Evolutionary conservation across 2,329 filamentous ascomycete species (phyloP).

Genomic region (Cadophora gregata): DNA sequence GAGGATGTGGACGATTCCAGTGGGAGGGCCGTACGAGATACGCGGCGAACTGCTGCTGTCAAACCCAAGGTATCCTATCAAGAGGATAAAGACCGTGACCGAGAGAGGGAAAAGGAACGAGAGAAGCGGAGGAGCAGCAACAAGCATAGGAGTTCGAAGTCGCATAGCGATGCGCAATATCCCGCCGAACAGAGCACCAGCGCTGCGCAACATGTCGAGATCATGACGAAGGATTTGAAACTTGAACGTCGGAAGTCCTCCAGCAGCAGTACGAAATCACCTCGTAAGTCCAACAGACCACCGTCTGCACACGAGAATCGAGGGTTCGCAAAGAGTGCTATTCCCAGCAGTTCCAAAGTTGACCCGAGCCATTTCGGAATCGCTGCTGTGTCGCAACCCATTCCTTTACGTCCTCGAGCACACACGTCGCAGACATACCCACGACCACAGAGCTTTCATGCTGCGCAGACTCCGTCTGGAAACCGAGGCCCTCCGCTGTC

Average conservation of each 20-base stretch:
- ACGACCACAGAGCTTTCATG: constrained; percentile 37
- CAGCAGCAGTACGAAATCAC: constrained; percentile 33
- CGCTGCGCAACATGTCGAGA: constrained; percentile 27
- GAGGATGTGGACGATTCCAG: constrained; percentile 40
- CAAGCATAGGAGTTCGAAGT: constrained; percentile 21
- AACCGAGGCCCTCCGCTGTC: constrained; percentile 37
- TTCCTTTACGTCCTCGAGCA: constrained; percentile 38
- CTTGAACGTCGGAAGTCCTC: constrained; percentile 39
- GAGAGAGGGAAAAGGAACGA: constrained; percentile 19
- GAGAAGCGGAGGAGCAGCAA: constrained; percentile 6
- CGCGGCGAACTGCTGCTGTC: constrained; percentile 38
- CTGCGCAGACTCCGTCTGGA: constrained; percentile 24
- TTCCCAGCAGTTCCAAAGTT: constrained; percentile 22
- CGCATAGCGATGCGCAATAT: constrained; percentile 23
- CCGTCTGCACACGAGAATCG: constrained; percentile 34
- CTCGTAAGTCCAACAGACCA: constrained; percentile 34
- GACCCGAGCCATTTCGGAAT: constrained; percentile 40
- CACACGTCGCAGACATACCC: constrained; percentile 34
- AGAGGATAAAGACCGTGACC: constrained; percentile 13
- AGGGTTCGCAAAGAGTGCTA: constrained; percentile 21
- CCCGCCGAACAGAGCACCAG: constrained; percentile 24
- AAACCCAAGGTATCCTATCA: constrained; percentile 29
- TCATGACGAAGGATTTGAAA: constrained; percentile 30
- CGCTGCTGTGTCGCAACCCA: constrained; percentile 31
- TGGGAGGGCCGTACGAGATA: constrained; percentile 34